These are phyloP conservation scores for Penicillium flavigenum DNA, from an alignment of 495 filamentous ascomycete genomes.

Conservation along the genomic window DNA sequence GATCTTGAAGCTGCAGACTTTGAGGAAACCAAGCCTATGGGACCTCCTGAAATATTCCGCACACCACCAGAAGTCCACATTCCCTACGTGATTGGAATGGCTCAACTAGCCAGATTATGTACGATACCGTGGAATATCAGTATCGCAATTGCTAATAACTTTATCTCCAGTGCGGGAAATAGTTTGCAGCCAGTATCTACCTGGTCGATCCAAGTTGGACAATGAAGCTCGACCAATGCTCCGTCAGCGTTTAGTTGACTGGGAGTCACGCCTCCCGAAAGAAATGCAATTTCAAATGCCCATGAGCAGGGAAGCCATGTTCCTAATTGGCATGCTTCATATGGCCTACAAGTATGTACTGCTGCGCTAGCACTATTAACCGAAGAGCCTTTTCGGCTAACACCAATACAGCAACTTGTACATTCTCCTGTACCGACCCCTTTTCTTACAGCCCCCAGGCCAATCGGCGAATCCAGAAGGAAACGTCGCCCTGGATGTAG, in stretches of 20 bases:
- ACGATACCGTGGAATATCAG: conserved; percentile 8
- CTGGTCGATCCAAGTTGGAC: conserved; percentile 31
- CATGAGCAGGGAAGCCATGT: conserved; percentile 28
- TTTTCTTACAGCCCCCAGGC: conserved; percentile 33
- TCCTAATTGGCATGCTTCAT: conserved; percentile 45
- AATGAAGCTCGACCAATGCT: conserved; percentile 30
- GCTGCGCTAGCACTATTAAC: no score
- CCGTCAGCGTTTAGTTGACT: conserved; percentile 33
- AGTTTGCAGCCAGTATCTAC: conserved; percentile 42
- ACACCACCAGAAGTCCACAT: conserved; percentile 32
- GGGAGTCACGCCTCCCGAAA: conserved; percentile 36
- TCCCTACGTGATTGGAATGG: conserved; percentile 45
- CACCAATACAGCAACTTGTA: conserved; percentile 37
- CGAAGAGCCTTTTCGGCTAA: background rate
- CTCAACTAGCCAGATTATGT: conserved; percentile 41
- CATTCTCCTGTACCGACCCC: conserved; percentile 40
- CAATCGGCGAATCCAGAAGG: conserved; percentile 27
- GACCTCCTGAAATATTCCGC: conserved; percentile 31
- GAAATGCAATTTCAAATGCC: conserved; percentile 34
- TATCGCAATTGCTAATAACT: background rate
- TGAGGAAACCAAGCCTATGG: conserved; percentile 30
- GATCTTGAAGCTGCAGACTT: conserved; percentile 41
- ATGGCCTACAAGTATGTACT: conserved; percentile 43
- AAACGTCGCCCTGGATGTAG: conserved; percentile 43
- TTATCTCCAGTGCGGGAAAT: conserved; percentile 37